Base-by-base conservation (phyloP, 2,329 filamentous ascomycete species). In the Fusarium sacchari region DNA sequence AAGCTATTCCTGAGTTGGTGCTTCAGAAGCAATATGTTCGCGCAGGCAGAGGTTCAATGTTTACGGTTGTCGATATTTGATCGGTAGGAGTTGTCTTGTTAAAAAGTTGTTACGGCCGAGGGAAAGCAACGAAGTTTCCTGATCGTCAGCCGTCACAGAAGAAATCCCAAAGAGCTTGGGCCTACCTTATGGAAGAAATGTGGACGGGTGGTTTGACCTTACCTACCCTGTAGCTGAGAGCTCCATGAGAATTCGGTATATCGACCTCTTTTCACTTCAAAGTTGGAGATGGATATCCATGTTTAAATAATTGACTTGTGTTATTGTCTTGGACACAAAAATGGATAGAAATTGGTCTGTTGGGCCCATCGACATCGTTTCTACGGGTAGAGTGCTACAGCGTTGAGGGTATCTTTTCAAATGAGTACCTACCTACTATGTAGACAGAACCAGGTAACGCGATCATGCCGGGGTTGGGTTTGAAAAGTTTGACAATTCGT, bases 81-180 rank as follows among this genome's bases (percentile, higher is more conserved):
- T 26, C 24, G 28, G 18, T 8, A 22, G 34, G 20, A 44, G 24
- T 59, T 20, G 36, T 55, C 26, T 36, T 55, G 32, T 36, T 65
- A 52, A 34, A 24, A 34, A 39, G 26, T 20, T 55, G 32, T 26
- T 40, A 42, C 49, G n/a, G 26, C 53, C 13, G 37, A 52, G 26
- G 36, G 40, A 56, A 22, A 53, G 39, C 34, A 37, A 58, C 37
- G 28, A 68, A 50, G 59, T 56, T 52, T 22, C 55, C 30, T 34
- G 12, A n/a, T 47, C 22, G 14, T 28, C 42, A 62, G 49, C 42
- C 26, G 37, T 55, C 18, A 40, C 50, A 43, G 28, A 49, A 70
- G 43, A 67, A 74, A 58, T 60, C 53, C 28, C 12, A 42, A 32
- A 47, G 57, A 72, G 71, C 71, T 74, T 66, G 52, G 71, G 47